A percentile compares a stretch with the other conserved stretches of the same genome.
Evolutionary conservation across 1,284 basidiomycete genomes (phyloP).

Genomic region (Prillingera fragicola): DNA sequence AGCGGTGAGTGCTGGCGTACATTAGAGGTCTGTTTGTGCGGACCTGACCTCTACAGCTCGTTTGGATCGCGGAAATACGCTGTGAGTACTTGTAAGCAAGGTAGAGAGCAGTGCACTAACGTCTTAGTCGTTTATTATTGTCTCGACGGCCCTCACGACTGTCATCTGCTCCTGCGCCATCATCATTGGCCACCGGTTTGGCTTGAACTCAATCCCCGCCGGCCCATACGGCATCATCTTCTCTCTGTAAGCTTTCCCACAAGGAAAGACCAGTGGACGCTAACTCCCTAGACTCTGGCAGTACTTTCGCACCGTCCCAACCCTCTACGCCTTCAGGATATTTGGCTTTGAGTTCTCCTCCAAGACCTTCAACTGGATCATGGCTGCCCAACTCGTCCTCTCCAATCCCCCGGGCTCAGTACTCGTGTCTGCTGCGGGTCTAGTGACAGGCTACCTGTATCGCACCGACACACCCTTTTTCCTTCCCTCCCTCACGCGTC

Average conservation of each 20-base stretch:
- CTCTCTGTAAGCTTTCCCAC: constrained; percentile 40
- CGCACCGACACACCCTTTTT: constrained; percentile 63
- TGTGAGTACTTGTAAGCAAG: constrained; percentile 59
- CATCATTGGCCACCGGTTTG: constrained; percentile 58
- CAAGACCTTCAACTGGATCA: constrained; percentile 65
- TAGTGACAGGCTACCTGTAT: constrained; percentile 68
- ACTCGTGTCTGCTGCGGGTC: constrained; percentile 58
- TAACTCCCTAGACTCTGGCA: constrained; percentile 61
- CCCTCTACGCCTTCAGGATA: constrained; percentile 66
- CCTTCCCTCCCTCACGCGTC: constrained; percentile 27
- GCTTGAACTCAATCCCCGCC: constrained; percentile 66
- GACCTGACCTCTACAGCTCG: constrained; percentile 42
- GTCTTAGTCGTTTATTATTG: constrained; percentile 64
- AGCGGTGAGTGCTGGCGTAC: constrained; percentile 51
- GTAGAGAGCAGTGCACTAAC: background rate
- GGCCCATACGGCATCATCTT: constrained; percentile 65
- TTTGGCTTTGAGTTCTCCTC: constrained; percentile 69
- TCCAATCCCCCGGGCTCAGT: constrained; percentile 62
- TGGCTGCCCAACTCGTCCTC: constrained; percentile 66
- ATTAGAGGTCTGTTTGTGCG: background rate
- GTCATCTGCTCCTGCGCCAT: constrained; percentile 61
- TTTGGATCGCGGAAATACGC: constrained; percentile 84
- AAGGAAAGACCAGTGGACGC: too few species aligned
- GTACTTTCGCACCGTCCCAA: constrained; percentile 67
- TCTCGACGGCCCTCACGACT: constrained; percentile 62